Evolutionary conservation across 2,329 filamentous ascomycete genomes (phyloP).

Genomic region (Hypocreales sp.): DNA sequence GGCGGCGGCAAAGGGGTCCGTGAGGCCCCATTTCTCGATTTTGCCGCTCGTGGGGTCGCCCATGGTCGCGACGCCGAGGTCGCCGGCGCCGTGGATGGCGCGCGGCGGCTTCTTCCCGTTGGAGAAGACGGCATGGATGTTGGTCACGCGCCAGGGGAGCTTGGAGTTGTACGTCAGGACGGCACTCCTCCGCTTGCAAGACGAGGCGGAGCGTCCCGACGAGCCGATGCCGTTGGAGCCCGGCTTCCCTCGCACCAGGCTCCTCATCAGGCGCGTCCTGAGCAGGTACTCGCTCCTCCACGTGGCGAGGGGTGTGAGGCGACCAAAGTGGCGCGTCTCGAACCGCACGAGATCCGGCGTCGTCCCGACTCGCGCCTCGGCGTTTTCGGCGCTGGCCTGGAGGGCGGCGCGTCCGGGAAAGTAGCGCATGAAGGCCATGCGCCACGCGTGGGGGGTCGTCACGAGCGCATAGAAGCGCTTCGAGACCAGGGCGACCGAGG

Average conservation of each 20-base stretch:
- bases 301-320: conserved; percentile 70
- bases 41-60: conserved; percentile 69
- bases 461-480: conserved; percentile 76
- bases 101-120: conserved; percentile 58
- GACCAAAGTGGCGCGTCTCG: conserved; percentile 65
- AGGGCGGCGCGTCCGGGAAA: conserved; percentile 56
- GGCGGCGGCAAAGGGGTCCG: conserved; percentile 57
- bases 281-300: conserved; percentile 95
- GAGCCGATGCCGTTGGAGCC: conserved; percentile 38
- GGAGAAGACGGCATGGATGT: conserved; percentile 63
- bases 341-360: conserved; percentile 43
- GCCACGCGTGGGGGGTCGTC: conserved; percentile 86
- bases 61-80: conserved; percentile 60
- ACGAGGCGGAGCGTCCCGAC: conserved; percentile 29
- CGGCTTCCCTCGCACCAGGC: conserved; percentile 69
- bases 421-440: conserved; percentile 78
- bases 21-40: conserved; percentile 67
- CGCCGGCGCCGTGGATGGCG: conserved; percentile 71
- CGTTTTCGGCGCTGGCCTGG: conserved; percentile 14
- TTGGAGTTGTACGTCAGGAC: conserved; percentile 79
- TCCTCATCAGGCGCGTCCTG: conserved; percentile 69
- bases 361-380: conserved; percentile 26
- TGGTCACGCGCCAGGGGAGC: conserved; percentile 62
- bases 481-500: conserved; percentile 71
- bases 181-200: conserved; percentile 52